Evolutionary conservation across 352 stramenopile genomes (phyloP).

Genomic region (Globisporangium ultimum): DNA sequence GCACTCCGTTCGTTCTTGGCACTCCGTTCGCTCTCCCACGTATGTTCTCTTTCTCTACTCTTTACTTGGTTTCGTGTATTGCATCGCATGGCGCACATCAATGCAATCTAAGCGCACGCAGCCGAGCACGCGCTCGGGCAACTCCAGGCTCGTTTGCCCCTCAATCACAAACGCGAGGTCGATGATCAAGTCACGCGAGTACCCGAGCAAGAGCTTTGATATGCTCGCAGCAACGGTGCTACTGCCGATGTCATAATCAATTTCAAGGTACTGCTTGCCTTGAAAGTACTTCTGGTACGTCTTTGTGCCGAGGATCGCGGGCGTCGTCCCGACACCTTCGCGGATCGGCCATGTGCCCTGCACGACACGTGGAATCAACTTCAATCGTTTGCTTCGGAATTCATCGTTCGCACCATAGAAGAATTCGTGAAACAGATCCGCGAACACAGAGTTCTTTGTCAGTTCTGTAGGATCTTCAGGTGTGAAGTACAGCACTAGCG

Average conservation of each 20-base stretch:
- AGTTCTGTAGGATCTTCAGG: slow-evolving; percentile 55
- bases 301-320: slow-evolving; percentile 89
- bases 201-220: slow-evolving; percentile 69
- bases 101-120: slow-evolving; percentile 67
- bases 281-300: slow-evolving; percentile 77
- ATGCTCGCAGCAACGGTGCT: slow-evolving; percentile 67
- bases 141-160: slow-evolving; percentile 56
- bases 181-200: slow-evolving; percentile 67
- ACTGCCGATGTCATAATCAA: slow-evolving; percentile 80
- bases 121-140: slow-evolving; percentile 73
- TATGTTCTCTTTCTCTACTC: not conserved
- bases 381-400: slow-evolving; percentile 82
- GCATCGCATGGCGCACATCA: slow-evolving; percentile 53
- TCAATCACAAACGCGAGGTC: slow-evolving; percentile 85
- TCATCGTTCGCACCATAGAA: slow-evolving; percentile 46
- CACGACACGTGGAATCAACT: slow-evolving; percentile 88
- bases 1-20: no score
- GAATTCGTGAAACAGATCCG: slow-evolving; percentile 68
- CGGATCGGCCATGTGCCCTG: slow-evolving; percentile 89
- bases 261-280: slow-evolving; percentile 63
- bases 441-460: slow-evolving; percentile 64
- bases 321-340: slow-evolving; percentile 85
- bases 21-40: no score
- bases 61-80: slow-evolving; percentile 27
- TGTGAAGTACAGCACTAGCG: slow-evolving; percentile 81